These are phyloP conservation scores for Monilinia aucupariae DNA, from an alignment of 2,329 filamentous ascomycete genomes.

Conservation along the genomic window DNA sequence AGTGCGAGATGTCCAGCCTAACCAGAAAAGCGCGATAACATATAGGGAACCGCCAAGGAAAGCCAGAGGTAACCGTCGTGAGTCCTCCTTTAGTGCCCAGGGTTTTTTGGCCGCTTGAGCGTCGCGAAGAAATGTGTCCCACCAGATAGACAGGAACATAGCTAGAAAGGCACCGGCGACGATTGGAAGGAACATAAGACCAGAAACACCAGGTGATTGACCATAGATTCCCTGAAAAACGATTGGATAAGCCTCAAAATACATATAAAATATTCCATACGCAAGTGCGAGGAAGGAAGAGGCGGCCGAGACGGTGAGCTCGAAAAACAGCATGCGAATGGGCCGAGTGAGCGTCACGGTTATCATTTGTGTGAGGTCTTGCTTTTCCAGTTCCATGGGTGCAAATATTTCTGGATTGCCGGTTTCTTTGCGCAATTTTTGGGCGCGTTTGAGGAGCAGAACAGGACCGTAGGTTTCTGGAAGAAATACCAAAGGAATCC, in stretches of 20 bases:
- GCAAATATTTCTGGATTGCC: slow-evolving; percentile 51
- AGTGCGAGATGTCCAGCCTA: slow-evolving; percentile 50
- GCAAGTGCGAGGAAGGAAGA: slow-evolving; percentile 56
- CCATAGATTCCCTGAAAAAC: slow-evolving; percentile 55
- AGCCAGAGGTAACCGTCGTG: slow-evolving; percentile 44
- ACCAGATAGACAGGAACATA: slow-evolving; percentile 44
- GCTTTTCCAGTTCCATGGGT: slow-evolving; percentile 59
- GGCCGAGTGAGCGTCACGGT: slow-evolving; percentile 56
- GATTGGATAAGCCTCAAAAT: slow-evolving; percentile 60
- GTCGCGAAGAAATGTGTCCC: slow-evolving; percentile 47
- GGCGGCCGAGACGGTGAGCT: slow-evolving; percentile 58
- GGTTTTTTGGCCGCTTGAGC: slow-evolving; percentile 44
- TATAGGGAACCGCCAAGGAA: slow-evolving; percentile 43
- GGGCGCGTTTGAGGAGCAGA: slow-evolving; percentile 55
- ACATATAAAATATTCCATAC: slow-evolving; percentile 59
- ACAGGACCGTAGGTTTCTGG: slow-evolving; percentile 58
- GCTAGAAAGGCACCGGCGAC: slow-evolving; percentile 46
- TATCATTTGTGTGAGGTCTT: slow-evolving; percentile 44
- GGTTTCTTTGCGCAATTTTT: slow-evolving; percentile 53
- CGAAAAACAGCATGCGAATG: slow-evolving; percentile 52
- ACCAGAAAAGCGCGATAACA: slow-evolving; percentile 52
- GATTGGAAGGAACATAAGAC: slow-evolving; percentile 57
- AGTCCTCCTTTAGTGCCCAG: slow-evolving; percentile 47
- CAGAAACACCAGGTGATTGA: slow-evolving; percentile 53
- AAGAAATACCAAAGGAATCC: slow-evolving; percentile 55